Evolutionary conservation across 2,329 filamentous ascomycete species (phyloP).

Genomic region (Fusarium dlaminii): DNA sequence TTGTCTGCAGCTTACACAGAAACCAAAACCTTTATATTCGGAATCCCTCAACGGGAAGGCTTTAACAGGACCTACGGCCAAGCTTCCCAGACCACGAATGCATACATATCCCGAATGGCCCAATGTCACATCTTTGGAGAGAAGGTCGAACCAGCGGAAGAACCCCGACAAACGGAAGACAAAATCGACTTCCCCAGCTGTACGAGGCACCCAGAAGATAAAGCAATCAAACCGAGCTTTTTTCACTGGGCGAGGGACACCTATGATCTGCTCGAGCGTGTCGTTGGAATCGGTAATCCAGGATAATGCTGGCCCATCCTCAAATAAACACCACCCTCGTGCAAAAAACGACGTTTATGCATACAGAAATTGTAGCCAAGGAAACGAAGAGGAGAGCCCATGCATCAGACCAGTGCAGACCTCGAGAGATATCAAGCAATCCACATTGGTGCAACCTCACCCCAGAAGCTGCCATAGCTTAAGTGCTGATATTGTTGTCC

Average conservation of each 20-base stretch:
- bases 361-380: neutral
- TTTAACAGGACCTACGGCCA: conserved; percentile 20
- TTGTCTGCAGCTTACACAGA: conserved; percentile 33
- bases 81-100: conserved; percentile 5
- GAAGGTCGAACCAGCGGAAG: neutral
- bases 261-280: neutral
- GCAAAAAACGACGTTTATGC: neutral
- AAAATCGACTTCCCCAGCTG: neutral
- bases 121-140: neutral
- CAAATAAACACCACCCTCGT: neutral
- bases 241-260: conserved; percentile 17
- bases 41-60: neutral
- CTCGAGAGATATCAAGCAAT: conserved; percentile 2
- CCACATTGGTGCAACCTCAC: neutral
- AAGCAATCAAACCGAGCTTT: conserved; percentile 9
- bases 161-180: neutral
- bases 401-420: conserved; percentile 4
- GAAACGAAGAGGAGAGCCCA: neutral
- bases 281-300: neutral
- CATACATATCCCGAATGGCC: conserved; percentile 30
- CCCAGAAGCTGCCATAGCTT: conserved; percentile 30
- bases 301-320: neutral
- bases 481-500: conserved; percentile 10
- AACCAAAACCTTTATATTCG: conserved; percentile 8
- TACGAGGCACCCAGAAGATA: neutral